Base-by-base conservation (phyloP, 108 stramenopile genomes). In the Pseudonitzschia multistriata region DNA sequence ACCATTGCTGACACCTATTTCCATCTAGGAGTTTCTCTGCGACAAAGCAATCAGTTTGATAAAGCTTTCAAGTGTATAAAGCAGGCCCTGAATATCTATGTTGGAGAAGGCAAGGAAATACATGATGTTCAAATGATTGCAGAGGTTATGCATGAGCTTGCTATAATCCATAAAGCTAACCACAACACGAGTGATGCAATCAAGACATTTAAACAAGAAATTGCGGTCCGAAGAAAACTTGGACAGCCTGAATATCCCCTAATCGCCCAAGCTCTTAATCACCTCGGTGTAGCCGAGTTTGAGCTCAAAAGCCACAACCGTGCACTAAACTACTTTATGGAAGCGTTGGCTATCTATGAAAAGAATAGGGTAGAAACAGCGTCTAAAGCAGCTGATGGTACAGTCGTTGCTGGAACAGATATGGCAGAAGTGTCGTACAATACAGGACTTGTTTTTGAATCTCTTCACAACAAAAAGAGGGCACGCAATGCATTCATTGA, bases 31-130 rank as follows among this genome's bases (percentile, higher is more conserved):
- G 68, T 71, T 2, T 78, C 74, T 13, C 79, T 86, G 31, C 79
- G 80, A 4, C 71, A 83, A 62, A 81, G 63, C 36, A 71, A 74
- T 4, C 81, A 86, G 49, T 60, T 62, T 49, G 79, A 86, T 8
- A 86, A 86, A 56, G 79, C 85, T 0, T 72, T 86, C 68, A 86
- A 83, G 66, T 86, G 85, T 63, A 80, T 83, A 76, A 86, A 83
- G 68, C 81, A 83, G 70, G 79, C 81, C 27, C 57, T 86, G 49
- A 79, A 81, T 36, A 81, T 86, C 25, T 83, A 82, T 57, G 79
- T 82, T 36, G 69, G 72, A 15, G 76, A 83, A 48, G 85, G 79
- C 24, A 78, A 80, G 34, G 71, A 78, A 25, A 80, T 78, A 60
- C 71, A 80, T 49, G 85, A 86, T 65, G 77, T 81, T 8, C 79